Base-by-base conservation (phyloP, 257 asterid genomes). In the Datura wrightii region DNA sequence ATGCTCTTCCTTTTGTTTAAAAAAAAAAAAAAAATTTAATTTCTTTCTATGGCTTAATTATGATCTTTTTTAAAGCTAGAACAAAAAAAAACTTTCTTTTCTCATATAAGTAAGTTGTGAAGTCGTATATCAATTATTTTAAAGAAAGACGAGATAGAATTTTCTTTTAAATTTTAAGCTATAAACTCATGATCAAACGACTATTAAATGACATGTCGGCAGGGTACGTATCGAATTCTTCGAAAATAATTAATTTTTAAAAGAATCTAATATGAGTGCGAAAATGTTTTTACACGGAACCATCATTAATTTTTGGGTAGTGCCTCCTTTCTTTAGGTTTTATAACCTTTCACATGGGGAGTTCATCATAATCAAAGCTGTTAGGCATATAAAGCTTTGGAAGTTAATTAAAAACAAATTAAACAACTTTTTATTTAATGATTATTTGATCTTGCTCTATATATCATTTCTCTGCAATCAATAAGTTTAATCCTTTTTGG, bases 31-130 rank as follows among this genome's bases (percentile, higher is more conserved):
- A n/a, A n/a, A n/a, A n/a, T 18, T 9, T 71, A 5, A n/a, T 44
- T 71, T 71, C 56, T 71, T 71, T 44, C 79, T 71, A 71, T 2
- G 56, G 18, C 37, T 71, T 72, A 69, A 69, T 69, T 18, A 69
- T 69, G 53, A 69, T 69, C 16, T 18, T 69, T 69, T 69, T 39
- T 16, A 39, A 69, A 39, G 53, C 7, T 41, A 39, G 42, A 69
- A 16, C 79, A 8, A 39, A 39, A 69, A 16, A 36, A 69, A 16
- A 24, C 31, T 24, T 24, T 24, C 8, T 16, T 8, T 69, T 46
- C 42, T 0, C 10, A 58, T 19, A n/a, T 19, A 72, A 10, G n/a
- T 15, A 46, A 44, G 42, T 39, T 39, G 42, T 4, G 42, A 39
- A 39, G 42, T 39, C 4, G 42, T 39, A 39, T 39, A 39, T 39